Evolutionary conservation across 495 filamentous ascomycete species (phyloP).

Genomic region (Aspergillus mulundensis): DNA sequence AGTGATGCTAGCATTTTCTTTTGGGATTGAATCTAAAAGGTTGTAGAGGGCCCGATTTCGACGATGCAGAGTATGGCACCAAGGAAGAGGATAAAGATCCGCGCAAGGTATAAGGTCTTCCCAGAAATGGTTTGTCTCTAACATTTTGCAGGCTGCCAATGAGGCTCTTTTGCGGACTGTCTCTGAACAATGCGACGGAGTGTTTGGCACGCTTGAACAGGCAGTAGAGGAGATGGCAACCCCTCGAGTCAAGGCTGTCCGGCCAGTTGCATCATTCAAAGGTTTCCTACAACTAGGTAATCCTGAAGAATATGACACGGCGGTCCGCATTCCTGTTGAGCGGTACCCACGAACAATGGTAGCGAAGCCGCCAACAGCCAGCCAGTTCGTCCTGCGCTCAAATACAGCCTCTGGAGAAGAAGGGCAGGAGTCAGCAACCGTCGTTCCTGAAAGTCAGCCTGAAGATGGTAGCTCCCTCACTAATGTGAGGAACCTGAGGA

Average conservation of each 20-base stretch:
- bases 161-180: conserved; percentile 63
- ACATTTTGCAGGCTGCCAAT: conserved; percentile 51
- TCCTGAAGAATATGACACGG: conserved; percentile 64
- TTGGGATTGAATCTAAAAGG: conserved; percentile 24
- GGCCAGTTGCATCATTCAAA: conserved; percentile 71
- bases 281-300: conserved; percentile 80
- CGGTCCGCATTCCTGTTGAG: conserved; percentile 80
- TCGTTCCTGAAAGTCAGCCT: conserved; percentile 32
- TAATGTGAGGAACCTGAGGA: conserved; percentile 64
- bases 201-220: conserved; percentile 78
- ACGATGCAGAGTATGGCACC: conserved; percentile 84
- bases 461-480: conserved; percentile 45
- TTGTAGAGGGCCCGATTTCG: conserved; percentile 86
- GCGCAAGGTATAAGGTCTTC: conserved; percentile 50
- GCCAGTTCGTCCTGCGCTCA: conserved; percentile 59
- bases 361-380: conserved; percentile 69
- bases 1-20: conserved; percentile 25
- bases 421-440: conserved; percentile 48
- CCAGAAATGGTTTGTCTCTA: conserved; percentile 8
- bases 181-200: conserved; percentile 59
- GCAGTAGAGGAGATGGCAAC: conserved; percentile 72
- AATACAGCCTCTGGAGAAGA: conserved; percentile 39
- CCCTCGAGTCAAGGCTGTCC: conserved; percentile 69
- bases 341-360: conserved; percentile 81
- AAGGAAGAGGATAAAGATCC: conserved; percentile 86